These are phyloP conservation scores for Houttuynia cordata DNA, from an alignment of 164 flowering plant species.

Conservation along the genomic window DNA sequence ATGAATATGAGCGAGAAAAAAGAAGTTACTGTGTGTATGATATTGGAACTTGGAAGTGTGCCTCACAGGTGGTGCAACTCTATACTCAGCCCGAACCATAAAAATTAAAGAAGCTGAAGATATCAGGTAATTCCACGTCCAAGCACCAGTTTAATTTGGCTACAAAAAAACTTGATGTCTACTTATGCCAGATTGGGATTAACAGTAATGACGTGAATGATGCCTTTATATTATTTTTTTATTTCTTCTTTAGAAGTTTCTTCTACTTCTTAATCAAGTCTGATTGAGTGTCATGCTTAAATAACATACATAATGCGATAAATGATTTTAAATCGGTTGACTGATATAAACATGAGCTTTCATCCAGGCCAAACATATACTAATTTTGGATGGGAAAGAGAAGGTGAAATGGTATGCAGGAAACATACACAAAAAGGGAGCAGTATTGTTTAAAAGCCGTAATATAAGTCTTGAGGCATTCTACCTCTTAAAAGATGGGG, in stretches of 20 bases:
- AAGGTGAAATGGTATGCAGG: not conserved
- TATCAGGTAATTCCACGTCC: conserved; percentile 32
- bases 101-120: conserved; percentile 88
- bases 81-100: conserved; percentile 66
- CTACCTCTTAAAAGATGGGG: too few species aligned
- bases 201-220: not conserved
- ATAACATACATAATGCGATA: not conserved
- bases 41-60: not conserved
- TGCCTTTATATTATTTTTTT: not conserved
- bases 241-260: too few species aligned
- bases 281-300: not conserved
- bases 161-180: not conserved
- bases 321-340: not conserved
- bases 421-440: too few species aligned
- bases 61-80: conserved; percentile 48
- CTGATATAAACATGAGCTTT: too few species aligned
- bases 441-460: too few species aligned
- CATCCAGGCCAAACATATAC: not conserved
- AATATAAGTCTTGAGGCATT: too few species aligned
- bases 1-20: not conserved
- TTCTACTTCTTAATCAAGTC: not conserved
- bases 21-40: not conserved
- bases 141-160: not conserved
- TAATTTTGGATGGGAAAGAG: not conserved
- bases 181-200: not conserved